Evolutionary conservation across 345 rosid genomes (phyloP).

Genomic region (Alliaria petiolata): DNA sequence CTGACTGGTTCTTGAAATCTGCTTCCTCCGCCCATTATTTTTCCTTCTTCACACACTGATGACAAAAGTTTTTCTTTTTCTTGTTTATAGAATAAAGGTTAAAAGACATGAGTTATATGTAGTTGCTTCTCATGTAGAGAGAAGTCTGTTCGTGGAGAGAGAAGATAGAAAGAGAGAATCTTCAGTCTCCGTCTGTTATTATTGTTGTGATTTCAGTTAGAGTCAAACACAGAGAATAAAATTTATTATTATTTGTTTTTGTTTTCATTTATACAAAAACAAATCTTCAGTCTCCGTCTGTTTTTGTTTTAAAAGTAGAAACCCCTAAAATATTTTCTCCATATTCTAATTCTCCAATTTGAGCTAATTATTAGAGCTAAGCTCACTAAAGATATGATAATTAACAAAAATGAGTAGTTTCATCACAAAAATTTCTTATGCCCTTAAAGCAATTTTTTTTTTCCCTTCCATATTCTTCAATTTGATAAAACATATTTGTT

Average conservation of each 20-base stretch:
- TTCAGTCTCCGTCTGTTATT: conserved; percentile 35
- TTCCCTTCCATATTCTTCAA: too few relatives aligned
- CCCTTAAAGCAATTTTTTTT: too few relatives aligned
- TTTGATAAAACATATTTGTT: too few relatives aligned
- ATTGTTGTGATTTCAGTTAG: conserved; percentile 31
- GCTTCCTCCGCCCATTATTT: conserved; percentile 6
- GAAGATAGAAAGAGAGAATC: conserved; percentile 24
- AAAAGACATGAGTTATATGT: conserved; percentile 22
- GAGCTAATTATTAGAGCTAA: too few relatives aligned
- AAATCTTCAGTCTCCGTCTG: too few relatives aligned
- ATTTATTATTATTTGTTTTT: neutral
- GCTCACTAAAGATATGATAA: too few relatives aligned
- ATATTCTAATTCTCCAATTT: too few relatives aligned
- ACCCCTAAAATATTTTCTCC: too few relatives aligned
- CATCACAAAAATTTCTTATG: too few relatives aligned
- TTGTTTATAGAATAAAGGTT: conserved; percentile 1
- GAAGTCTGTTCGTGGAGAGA: conserved; percentile 15
- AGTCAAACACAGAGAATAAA: conserved; percentile 26
- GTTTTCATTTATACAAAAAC: neutral
- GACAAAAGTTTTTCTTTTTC: neutral
- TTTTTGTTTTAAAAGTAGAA: too few relatives aligned
- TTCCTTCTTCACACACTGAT: neutral
- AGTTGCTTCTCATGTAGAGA: conserved; percentile 34
- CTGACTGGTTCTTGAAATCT: conserved; percentile 10
- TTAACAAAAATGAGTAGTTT: too few relatives aligned